Evolutionary conservation across 306 rosid species (phyloP).

Genomic region (Ceratonia siliqua): DNA sequence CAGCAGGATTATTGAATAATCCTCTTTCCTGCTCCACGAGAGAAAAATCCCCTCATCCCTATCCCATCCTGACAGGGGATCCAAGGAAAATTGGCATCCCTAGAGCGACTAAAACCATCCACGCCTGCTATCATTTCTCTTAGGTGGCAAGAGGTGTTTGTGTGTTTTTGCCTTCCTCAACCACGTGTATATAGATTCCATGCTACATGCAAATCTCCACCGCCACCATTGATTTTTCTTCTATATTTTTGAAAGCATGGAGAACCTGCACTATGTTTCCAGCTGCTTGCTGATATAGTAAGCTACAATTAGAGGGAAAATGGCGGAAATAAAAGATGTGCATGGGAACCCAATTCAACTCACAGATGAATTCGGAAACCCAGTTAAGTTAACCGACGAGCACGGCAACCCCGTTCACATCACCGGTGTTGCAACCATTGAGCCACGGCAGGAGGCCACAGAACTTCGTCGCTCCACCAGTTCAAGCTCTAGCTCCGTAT

Average conservation of each 20-base stretch:
- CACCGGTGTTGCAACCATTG: slow-evolving; percentile 61
- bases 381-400: slow-evolving; percentile 65
- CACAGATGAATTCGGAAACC: slow-evolving; percentile 68
- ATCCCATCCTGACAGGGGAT: too few relatives aligned
- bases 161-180: neutral
- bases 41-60: too few relatives aligned
- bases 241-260: too few relatives aligned
- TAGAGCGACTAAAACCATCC: too few relatives aligned
- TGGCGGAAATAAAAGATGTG: slow-evolving; percentile 68
- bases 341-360: slow-evolving; percentile 64
- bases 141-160: slow-evolving; percentile 44
- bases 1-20: too few relatives aligned
- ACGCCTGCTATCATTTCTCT: slow-evolving; percentile 18
- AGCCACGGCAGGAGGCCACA: too few relatives aligned
- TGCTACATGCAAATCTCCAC: slow-evolving; percentile 46
- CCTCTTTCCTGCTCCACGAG: too few relatives aligned
- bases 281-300: too few relatives aligned
- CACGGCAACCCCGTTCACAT: slow-evolving; percentile 65
- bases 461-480: slow-evolving; percentile 47
- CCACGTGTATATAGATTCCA: slow-evolving; percentile 39
- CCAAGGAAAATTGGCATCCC: too few relatives aligned
- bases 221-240: slow-evolving; percentile 37
- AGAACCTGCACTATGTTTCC: too few relatives aligned
- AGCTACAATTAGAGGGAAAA: too few relatives aligned
- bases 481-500: slow-evolving; percentile 69